Evolutionary conservation across 257 asterid species (phyloP).

Genomic region (Solanum piurae): DNA sequence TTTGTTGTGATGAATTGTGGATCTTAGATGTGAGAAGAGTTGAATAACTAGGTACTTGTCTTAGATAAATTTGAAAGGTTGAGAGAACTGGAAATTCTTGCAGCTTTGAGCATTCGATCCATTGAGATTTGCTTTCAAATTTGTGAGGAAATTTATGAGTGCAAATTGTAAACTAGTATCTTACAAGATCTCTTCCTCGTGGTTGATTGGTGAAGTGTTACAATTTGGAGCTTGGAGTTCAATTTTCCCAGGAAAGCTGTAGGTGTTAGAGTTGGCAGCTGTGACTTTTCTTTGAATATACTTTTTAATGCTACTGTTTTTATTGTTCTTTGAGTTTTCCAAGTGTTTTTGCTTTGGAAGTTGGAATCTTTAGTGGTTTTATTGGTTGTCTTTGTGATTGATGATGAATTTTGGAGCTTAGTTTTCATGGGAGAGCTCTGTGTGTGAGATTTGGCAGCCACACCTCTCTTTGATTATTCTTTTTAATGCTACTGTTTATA

Average conservation of each 20-base stretch:
- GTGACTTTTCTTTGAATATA: not conserved
- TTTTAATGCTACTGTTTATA: not conserved
- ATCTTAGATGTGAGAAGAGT: not conserved
- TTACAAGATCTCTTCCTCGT: not conserved
- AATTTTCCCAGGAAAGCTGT: slow-evolving; percentile 64
- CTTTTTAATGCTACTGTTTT: not conserved
- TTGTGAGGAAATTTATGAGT: not conserved
- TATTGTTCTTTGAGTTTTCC: not conserved
- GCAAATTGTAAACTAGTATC: not conserved
- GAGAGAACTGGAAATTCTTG: slow-evolving; percentile 82
- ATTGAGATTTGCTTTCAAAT: slow-evolving; percentile 19
- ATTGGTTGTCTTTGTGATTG: not conserved
- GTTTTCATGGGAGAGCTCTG: slow-evolving; percentile 55
- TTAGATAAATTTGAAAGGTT: slow-evolving; percentile 86
- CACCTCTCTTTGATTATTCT: not conserved
- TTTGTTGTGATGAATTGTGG: not conserved
- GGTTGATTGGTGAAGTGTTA: not conserved
- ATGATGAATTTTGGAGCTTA: too few relatives aligned
- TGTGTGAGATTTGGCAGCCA: slow-evolving; percentile 48
- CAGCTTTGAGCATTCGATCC: slow-evolving; percentile 74
- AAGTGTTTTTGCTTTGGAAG: not conserved
- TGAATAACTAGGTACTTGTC: slow-evolving; percentile 17
- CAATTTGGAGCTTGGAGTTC: not conserved
- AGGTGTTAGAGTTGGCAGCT: slow-evolving; percentile 58
- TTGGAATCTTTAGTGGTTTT: not conserved